Evolutionary conservation across 2,329 filamentous ascomycete genomes (phyloP), one percentile per base, ranked within the genome.

Genomic region (Monascus ruber): DNA sequence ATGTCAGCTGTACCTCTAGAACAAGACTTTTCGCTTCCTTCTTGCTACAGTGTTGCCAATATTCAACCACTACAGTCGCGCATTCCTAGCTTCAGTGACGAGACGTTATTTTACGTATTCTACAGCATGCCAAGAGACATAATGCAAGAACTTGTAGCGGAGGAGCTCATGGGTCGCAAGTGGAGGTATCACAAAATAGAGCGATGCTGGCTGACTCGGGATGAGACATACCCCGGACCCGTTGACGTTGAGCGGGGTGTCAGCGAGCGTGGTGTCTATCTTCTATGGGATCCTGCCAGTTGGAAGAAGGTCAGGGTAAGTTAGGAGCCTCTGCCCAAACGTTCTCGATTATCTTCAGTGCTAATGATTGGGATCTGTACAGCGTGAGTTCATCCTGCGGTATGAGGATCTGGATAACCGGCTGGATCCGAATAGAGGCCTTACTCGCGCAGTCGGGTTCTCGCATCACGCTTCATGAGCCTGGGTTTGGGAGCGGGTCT

Each of bases 61-160:
- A 77, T 82, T 7, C 78, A 79, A 37, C 70, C 74, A 5, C 62
- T 81, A 17, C 69, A 74, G 39, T 65, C 68, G 35, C 74, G 77
- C 42, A 73, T 79, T 47, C 61, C 67, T 3, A 72, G 71, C 39
- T 79, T 79, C 56, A 72, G 68, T 33, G 70, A 77, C 46, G 79
- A 83, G 54, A 82, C 79, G 0, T 65, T 83, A 4, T 79, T 83
- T 54, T 78, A 76, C 53, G 79, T 82, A 43, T 83, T 83, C 66
- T 83, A 81, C 60, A 77, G 76, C 45, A 74, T 76, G 63, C 77
- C 78, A 9, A 67, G 75, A 42, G 77, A 81, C 51, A 71, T 80
- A 40, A 68, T 77, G 55, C 79, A 83, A 53, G 79, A 83, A 52
- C 64, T 79, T 34, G 78, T 77, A 5, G 78, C 78, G 5, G 68